A percentile compares a stretch with the other conserved stretches of the same genome.
phyloP scores from a whole-genome alignment of 257 asterid species.

The Gentiana dahurica region DNA sequence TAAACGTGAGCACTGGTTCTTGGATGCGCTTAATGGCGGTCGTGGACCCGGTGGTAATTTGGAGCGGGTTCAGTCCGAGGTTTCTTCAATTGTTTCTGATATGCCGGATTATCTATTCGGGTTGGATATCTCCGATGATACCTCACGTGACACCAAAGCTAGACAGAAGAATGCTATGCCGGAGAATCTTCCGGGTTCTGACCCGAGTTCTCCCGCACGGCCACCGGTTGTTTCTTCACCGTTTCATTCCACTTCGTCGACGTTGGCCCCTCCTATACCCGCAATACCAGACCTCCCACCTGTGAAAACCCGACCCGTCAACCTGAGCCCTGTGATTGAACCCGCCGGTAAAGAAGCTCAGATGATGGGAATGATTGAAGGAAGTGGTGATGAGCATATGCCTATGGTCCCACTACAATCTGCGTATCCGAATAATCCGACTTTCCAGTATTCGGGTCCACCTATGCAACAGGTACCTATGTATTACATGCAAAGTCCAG shows the following conservation, averaged over 20 bases:
- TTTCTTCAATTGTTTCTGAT: conserved; percentile 74
- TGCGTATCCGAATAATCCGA: conserved; percentile 43
- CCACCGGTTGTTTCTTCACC: conserved; percentile 47
- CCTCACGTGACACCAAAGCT: conserved; percentile 26
- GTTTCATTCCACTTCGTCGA: conserved; percentile 59
- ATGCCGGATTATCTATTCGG: conserved; percentile 89
- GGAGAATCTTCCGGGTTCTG: conserved; percentile 46
- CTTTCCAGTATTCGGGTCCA: conserved; percentile 61
- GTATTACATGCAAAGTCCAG: conserved; percentile 49
- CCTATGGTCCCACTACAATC: conserved; percentile 24
- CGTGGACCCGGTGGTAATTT: conserved; percentile 30
- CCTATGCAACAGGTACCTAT: conserved; percentile 48
- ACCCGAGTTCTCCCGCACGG: conserved; percentile 71
- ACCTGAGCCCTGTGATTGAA: conserved; percentile 22
- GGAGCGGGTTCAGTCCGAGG: conserved; percentile 87
- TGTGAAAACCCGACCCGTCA: conserved; percentile 49
- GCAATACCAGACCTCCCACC: conserved; percentile 76
- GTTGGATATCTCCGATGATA: conserved; percentile 69
- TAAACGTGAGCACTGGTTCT: conserved; percentile 83
- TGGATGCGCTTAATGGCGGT: conserved; percentile 73
- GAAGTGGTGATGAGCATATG: conserved; percentile 23
- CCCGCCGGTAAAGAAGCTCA: conserved; percentile 18
- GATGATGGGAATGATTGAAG: conserved; percentile 11
- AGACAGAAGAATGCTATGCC: conserved; percentile 19
- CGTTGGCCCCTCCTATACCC: conserved; percentile 40